A percentile compares a stretch with the other conserved stretches of the same genome.
These are phyloP conservation scores for Ogataea salicorniae DNA, from an alignment of 805 yeast species.

Conservation along the genomic window DNA sequence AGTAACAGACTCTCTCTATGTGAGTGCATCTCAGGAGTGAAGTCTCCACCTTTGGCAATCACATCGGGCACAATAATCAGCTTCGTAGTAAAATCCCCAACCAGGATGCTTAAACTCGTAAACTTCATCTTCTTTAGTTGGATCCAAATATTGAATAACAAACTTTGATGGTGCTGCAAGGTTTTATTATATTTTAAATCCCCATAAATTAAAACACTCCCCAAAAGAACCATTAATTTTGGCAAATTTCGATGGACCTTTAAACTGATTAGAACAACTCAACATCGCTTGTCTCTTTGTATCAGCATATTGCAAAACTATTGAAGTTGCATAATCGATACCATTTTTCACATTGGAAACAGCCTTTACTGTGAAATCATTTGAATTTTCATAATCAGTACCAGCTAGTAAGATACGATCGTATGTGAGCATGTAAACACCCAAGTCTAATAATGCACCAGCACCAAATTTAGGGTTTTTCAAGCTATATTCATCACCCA, in stretches of 20 bases:
- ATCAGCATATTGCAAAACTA: constrained; percentile 30
- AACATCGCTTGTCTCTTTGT: constrained; percentile 39
- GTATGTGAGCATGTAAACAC: constrained; percentile 47
- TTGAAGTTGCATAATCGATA: constrained; percentile 38
- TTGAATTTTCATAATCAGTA: constrained; percentile 28
- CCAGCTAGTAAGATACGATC: constrained; percentile 35
- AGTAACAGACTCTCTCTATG: constrained; percentile 42
- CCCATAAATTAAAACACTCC: constrained; percentile 12
- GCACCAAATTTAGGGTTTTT: constrained; percentile 46
- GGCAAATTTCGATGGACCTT: constrained; percentile 8
- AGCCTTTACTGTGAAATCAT: constrained; percentile 23
- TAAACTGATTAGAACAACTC: constrained; percentile 20
- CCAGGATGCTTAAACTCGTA: constrained; percentile 30
- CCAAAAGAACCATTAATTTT: constrained; percentile 17
- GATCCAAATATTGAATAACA: constrained; percentile 31
- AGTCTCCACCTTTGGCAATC: constrained; percentile 34
- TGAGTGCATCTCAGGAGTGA: constrained; percentile 29
- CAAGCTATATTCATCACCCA: constrained; percentile 34
- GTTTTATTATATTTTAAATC: constrained; percentile 12
- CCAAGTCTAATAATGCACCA: constrained; percentile 53
- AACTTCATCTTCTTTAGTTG: constrained; percentile 18
- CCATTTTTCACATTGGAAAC: constrained; percentile 35
- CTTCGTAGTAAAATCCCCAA: constrained; percentile 51
- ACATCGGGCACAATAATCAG: constrained; percentile 47
- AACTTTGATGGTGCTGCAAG: constrained; percentile 24